phyloP scores from a whole-genome alignment of 495 filamentous ascomycete genomes.

The Tuber brumale region DNA sequence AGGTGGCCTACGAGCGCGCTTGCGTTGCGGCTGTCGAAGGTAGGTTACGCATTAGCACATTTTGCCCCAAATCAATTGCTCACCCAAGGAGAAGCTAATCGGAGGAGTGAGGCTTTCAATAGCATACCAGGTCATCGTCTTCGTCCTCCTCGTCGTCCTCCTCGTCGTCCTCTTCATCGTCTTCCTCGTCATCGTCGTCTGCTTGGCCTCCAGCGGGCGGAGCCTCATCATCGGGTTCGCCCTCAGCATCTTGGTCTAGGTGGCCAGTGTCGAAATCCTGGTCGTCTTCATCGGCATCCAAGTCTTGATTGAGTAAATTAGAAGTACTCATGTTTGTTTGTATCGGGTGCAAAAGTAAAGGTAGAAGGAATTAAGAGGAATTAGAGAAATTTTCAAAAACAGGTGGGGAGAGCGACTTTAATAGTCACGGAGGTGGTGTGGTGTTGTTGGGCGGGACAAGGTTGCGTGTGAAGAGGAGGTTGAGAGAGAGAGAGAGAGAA shows the following conservation, averaged over 20 bases:
- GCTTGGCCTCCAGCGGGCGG: slow-evolving; percentile 11
- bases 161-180: slow-evolving; percentile 50
- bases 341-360: not conserved
- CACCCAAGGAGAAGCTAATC: slow-evolving; percentile 12
- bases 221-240: slow-evolving; percentile 38
- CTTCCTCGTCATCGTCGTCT: slow-evolving; percentile 44
- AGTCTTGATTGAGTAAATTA: slow-evolving; percentile 22
- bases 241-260: slow-evolving; percentile 36
- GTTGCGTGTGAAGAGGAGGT: slow-evolving; percentile 11
- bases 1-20: slow-evolving; percentile 58
- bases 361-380: not conserved
- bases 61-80: not conserved
- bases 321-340: slow-evolving; percentile 26
- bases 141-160: slow-evolving; percentile 53
- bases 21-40: slow-evolving; percentile 44
- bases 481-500: not conserved
- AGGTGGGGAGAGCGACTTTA: slow-evolving; percentile 12
- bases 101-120: slow-evolving; percentile 12
- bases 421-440: slow-evolving; percentile 14
- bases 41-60: not conserved
- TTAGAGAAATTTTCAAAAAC: not conserved
- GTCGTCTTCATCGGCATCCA: slow-evolving; percentile 40
- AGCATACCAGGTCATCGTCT: slow-evolving; percentile 48
- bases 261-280: slow-evolving; percentile 35
- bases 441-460: slow-evolving; percentile 1